phyloP scores from a whole-genome alignment of 148 eudicot species.

The Camellia lanceoleosa region DNA sequence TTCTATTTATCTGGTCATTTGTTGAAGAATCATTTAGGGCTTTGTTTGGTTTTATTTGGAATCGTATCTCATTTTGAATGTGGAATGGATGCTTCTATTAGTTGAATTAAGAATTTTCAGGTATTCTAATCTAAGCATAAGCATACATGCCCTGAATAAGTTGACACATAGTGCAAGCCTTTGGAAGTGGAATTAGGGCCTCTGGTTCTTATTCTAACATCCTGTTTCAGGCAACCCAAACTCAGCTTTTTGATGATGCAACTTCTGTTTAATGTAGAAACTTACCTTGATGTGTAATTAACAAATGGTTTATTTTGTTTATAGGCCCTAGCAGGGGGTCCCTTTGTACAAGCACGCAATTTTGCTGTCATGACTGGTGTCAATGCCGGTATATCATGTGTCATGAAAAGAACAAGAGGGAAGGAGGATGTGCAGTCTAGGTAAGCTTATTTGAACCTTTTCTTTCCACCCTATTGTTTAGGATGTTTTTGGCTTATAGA shows the following conservation, averaged over 20 bases:
- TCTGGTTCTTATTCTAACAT: not conserved
- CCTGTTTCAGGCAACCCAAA: not conserved
- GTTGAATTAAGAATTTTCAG: too few species aligned
- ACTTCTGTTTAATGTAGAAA: not conserved
- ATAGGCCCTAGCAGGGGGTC: conserved; percentile 87
- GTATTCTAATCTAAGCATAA: too few species aligned
- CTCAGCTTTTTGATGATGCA: not conserved
- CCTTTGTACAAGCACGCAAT: conserved; percentile 86
- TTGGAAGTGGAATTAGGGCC: not conserved
- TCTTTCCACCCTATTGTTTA: not conserved
- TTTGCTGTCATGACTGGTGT: conserved; percentile 98
- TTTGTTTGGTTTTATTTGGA: too few species aligned
- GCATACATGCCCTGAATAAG: not conserved
- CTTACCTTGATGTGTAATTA: not conserved
- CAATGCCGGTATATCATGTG: conserved; percentile 73
- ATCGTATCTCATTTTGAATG: too few species aligned
- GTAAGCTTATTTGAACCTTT: conserved; percentile 24
- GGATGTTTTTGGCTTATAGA: not conserved
- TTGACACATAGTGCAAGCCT: too few species aligned
- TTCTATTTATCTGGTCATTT: too few species aligned
- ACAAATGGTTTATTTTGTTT: conserved; percentile 1
- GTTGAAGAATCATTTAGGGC: too few species aligned
- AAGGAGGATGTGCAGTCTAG: conserved; percentile 90
- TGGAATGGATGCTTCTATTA: too few species aligned
- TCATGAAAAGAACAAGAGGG: conserved; percentile 79